These are phyloP conservation scores for Ogataea thermomethanolica DNA, from an alignment of 805 yeast species.

Conservation along the genomic window DNA sequence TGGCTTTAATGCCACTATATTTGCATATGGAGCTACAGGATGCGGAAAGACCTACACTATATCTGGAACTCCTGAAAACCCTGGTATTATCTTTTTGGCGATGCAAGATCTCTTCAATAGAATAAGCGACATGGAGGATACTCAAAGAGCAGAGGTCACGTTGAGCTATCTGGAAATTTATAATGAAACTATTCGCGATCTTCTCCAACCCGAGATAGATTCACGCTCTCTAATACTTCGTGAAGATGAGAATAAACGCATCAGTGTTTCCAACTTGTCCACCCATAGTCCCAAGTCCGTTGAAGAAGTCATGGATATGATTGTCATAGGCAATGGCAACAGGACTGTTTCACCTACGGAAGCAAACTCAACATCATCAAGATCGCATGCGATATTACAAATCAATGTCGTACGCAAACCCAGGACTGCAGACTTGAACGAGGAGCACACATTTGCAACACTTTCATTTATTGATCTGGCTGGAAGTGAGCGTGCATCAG, in stretches of 20 bases:
- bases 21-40: conserved; percentile 97
- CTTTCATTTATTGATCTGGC: conserved; percentile 88
- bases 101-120: conserved; percentile 68
- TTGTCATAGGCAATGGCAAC: conserved; percentile 65
- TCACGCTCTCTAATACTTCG: conserved; percentile 49
- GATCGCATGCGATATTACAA: conserved; percentile 93
- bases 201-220: conserved; percentile 51
- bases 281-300: conserved; percentile 58
- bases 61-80: conserved; percentile 65
- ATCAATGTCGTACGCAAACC: conserved; percentile 60
- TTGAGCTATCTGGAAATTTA: conserved; percentile 83
- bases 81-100: conserved; percentile 78
- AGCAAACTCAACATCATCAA: conserved; percentile 85
- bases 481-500: conserved; percentile 92
- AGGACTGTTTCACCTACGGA: conserved; percentile 85
- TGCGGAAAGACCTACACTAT: conserved; percentile 97
- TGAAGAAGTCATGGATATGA: conserved; percentile 75
- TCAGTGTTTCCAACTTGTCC: conserved; percentile 69
- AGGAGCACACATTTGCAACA: conserved; percentile 73
- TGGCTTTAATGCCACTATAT: conserved; percentile 87
- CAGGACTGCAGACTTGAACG: conserved; percentile 58
- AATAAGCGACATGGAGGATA: conserved; percentile 55
- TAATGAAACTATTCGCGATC: conserved; percentile 83
- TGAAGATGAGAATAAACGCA: conserved; percentile 65
- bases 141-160: conserved; percentile 55